phyloP scores from a whole-genome alignment of 2,329 filamentous ascomycete genomes.

The Zymoseptoria crescenta region DNA sequence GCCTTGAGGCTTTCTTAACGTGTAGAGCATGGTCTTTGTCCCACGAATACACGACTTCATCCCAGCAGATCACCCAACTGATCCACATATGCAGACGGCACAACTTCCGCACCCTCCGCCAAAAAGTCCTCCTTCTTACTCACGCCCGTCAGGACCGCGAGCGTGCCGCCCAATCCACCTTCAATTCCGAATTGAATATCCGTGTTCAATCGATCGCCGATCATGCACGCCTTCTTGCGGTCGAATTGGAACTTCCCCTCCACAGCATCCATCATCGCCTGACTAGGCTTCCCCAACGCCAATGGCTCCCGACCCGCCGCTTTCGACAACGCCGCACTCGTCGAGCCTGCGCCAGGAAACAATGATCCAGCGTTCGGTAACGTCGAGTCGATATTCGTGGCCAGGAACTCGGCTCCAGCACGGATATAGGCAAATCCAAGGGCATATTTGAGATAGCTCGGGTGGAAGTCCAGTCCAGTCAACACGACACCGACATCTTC shows the following conservation, averaged over 20 bases:
- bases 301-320: conserved; percentile 57
- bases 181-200: conserved; percentile 95
- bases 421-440: conserved; percentile 79
- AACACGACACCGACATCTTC: conserved; percentile 85
- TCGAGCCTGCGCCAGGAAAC: conserved; percentile 85
- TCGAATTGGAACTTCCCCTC: conserved; percentile 93
- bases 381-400: conserved; percentile 88
- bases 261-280: conserved; percentile 98
- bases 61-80: conserved; percentile 65
- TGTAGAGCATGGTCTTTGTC: background rate
- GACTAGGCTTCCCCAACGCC: conserved; percentile 85
- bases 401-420: conserved; percentile 75
- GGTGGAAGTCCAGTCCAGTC: conserved; percentile 83
- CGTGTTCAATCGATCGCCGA: conserved; percentile 87
- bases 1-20: background rate
- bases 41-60: conserved; percentile 3
- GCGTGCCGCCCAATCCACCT: conserved; percentile 79
- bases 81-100: conserved; percentile 79
- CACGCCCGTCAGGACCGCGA: conserved; percentile 87
- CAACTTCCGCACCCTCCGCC: conserved; percentile 56
- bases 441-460: conserved; percentile 89
- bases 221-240: conserved; percentile 80
- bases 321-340: conserved; percentile 67
- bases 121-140: conserved; percentile 77
- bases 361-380: conserved; percentile 73